phyloP scores from a whole-genome alignment of 495 filamentous ascomycete species.

The Aspergillus avenaceus region DNA sequence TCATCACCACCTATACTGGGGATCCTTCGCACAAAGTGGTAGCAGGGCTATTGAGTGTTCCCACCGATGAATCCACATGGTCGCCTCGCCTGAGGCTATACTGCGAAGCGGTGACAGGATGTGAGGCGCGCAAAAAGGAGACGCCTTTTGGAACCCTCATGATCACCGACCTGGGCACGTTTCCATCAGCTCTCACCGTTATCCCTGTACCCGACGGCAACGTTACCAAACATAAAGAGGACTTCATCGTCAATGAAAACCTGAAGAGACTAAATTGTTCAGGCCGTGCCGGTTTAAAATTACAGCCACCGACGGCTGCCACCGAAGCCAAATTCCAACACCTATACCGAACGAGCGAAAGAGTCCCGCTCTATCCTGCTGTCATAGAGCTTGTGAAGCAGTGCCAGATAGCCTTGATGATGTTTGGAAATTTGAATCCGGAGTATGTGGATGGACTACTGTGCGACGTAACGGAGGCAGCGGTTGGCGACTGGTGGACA shows the following conservation, averaged over 20 bases:
- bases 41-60: slow-evolving; percentile 80
- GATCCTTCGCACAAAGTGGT: slow-evolving; percentile 71
- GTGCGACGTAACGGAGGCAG: slow-evolving; percentile 87
- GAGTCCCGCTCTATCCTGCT: slow-evolving; percentile 66
- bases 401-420: slow-evolving; percentile 81
- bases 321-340: slow-evolving; percentile 90
- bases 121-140: slow-evolving; percentile 75
- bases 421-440: slow-evolving; percentile 83
- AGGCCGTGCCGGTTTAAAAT: slow-evolving; percentile 77
- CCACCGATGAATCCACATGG: slow-evolving; percentile 77
- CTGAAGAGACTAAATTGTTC: slow-evolving; percentile 90
- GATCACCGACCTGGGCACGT: slow-evolving; percentile 88
- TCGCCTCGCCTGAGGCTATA: slow-evolving; percentile 74
- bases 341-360: slow-evolving; percentile 81
- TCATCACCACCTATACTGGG: slow-evolving; percentile 92
- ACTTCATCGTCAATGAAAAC: slow-evolving; percentile 93
- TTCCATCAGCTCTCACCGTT: slow-evolving; percentile 84
- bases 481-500: slow-evolving; percentile 93
- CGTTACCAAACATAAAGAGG: slow-evolving; percentile 70
- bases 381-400: slow-evolving; percentile 89
- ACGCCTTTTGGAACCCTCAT: slow-evolving; percentile 82
- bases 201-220: slow-evolving; percentile 87
- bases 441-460: slow-evolving; percentile 90
- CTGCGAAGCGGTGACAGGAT: slow-evolving; percentile 79
- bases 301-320: slow-evolving; percentile 69